phyloP scores from a whole-genome alignment of 306 rosid genomes.

The Medicago arabica region DNA sequence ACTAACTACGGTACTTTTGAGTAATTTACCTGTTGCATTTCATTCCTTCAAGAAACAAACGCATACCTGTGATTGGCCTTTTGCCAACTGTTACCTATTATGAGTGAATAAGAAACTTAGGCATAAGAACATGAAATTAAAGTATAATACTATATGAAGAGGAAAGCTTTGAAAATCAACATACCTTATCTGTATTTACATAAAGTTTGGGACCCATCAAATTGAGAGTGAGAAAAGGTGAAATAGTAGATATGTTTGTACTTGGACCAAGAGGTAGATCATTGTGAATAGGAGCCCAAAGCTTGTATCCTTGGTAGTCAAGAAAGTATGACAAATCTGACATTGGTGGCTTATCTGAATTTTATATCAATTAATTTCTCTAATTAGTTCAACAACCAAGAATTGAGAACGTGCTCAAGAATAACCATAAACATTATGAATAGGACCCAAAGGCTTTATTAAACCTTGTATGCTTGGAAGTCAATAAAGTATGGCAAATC shows the following conservation, averaged over 20 bases:
- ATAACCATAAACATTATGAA: slow-evolving; percentile 51
- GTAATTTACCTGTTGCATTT: slow-evolving; percentile 75
- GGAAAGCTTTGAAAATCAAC: not conserved
- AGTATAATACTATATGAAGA: not conserved
- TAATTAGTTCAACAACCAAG: slow-evolving; percentile 36
- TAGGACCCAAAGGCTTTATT: slow-evolving; percentile 66
- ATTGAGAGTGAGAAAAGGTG: slow-evolving; percentile 68
- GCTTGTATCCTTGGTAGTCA: slow-evolving; percentile 78
- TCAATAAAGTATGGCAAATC: slow-evolving; percentile 77
- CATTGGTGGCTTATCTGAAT: slow-evolving; percentile 85
- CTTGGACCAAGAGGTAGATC: slow-evolving; percentile 74
- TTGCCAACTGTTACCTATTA: slow-evolving; percentile 68
- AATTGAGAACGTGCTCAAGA: slow-evolving; percentile 6
- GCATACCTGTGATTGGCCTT: slow-evolving; percentile 86
- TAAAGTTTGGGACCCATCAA: slow-evolving; percentile 84
- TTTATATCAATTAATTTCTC: not conserved
- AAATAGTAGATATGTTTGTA: slow-evolving; percentile 56
- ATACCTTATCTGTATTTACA: slow-evolving; percentile 70
- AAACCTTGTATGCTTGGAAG: slow-evolving; percentile 51
- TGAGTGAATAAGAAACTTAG: slow-evolving; percentile 5
- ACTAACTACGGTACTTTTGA: no score
- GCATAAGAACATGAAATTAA: slow-evolving; percentile 1
- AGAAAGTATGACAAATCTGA: slow-evolving; percentile 83
- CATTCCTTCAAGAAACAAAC: slow-evolving; percentile 92
- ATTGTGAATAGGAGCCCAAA: slow-evolving; percentile 90